A percentile compares a stretch with the other conserved stretches of the same genome.
phyloP scores from a whole-genome alignment of 371 early-diverging fungal genomes.

The Rhizopus microsporus region DNA sequence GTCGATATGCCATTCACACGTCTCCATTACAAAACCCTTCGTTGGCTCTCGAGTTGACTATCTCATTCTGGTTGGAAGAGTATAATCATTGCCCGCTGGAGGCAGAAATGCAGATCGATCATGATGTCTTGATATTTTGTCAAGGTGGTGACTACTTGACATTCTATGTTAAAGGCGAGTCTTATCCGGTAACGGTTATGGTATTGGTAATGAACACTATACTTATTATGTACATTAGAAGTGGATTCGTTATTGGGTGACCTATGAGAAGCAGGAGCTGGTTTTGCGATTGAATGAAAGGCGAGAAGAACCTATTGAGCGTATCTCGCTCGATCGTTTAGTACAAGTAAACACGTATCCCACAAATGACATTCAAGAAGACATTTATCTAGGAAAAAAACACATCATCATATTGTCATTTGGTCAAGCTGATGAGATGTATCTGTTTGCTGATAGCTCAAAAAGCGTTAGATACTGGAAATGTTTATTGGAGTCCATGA shows the following conservation, averaged over 20 bases:
- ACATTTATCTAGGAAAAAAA: constrained; percentile 22
- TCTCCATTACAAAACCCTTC: constrained; percentile 1
- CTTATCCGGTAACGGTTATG: constrained; percentile 30
- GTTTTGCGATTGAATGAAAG: constrained; percentile 20
- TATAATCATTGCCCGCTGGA: neutral
- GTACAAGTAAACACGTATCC: constrained; percentile 15
- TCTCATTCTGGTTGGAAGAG: constrained; percentile 16
- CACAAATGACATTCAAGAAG: constrained; percentile 18
- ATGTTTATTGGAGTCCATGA: constrained; percentile 9
- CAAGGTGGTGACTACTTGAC: constrained; percentile 34
- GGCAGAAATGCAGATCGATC: constrained; percentile 15
- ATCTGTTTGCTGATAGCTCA: constrained; percentile 15
- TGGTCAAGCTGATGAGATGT: constrained; percentile 4
- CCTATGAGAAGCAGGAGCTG: constrained; percentile 10
- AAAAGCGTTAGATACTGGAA: constrained; percentile 22
- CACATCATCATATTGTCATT: constrained; percentile 20
- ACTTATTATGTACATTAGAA: constrained; percentile 1
- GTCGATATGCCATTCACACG: constrained; percentile 16
- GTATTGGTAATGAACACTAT: neutral
- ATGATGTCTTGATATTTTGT: constrained; percentile 20
- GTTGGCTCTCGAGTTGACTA: constrained; percentile 16
- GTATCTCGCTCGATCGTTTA: constrained; percentile 4
- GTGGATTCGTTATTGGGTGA: constrained; percentile 23
- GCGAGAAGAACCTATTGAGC: constrained; percentile 17
- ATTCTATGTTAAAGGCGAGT: constrained; percentile 31